Evolutionary conservation across 805 yeast species (phyloP), one percentile per base, ranked within the genome.

Genomic region (Wickerhamomyces kurtzmanii): DNA sequence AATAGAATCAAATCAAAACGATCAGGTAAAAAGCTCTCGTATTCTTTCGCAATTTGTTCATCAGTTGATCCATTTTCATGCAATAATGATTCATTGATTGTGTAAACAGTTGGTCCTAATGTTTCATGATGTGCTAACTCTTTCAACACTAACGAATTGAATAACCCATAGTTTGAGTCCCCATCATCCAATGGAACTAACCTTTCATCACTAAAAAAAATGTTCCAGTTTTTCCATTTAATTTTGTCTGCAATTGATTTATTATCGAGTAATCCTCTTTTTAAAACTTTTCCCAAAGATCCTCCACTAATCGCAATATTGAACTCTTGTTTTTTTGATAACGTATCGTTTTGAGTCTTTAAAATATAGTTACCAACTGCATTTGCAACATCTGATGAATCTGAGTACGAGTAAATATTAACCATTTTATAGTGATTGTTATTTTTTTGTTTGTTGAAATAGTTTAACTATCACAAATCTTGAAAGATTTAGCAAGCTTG

Each of bases 231-330:
- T 20, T 57, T 52, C 89, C 93, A 82, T 43, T 71, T 55, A 17
- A 77, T 65, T 32, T 62, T 42, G 2, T 51, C 31, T 2, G 62
- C 55, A 23, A 67, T 47, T 10, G 55, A 58, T 15, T 52, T 31
- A 49, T 82, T 68, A 36, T 70, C 72, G 31, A 85, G 67, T 37
- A 86, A 63, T 4, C 85, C 89, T 25, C 64, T 60, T 34, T 69
- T 66, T 22, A 63, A 38, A 2, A 76, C 84, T 41, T 79, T 76
- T 17, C 87, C 84, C 42, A 86, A 65, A 8, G 95, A 83, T 2
- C 97, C 97, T 23, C 97, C 97, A 33, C 91, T 78, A 26, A 87
- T 68, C 9, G 95, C 96, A 34, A 87, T 63, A 39, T 69, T 71
- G 57, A 87, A 87, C 15, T 52, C 44, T 5, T 48, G 49, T 23